Base-by-base conservation (phyloP, 805 yeast genomes). In the Kodamaea fukazawae region DNA sequence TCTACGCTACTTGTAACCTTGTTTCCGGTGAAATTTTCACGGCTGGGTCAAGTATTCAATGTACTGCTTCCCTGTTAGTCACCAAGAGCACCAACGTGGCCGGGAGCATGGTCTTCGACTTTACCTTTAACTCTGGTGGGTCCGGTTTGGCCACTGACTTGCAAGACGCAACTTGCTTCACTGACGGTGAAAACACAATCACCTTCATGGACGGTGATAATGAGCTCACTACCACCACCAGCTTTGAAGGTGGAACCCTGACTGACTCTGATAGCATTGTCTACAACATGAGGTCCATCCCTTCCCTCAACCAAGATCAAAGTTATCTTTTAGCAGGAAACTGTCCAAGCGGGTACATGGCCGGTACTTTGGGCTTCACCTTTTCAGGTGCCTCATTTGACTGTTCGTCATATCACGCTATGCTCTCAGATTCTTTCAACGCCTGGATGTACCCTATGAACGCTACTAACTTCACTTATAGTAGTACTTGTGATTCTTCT, bases 1-100 rank as follows among this genome's bases (percentile, higher is more conserved):
- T 33, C 4, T 54, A 47, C 37, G 65, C 64, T 6, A 53, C 53
- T 11, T 60, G 65, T 49, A 15, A 16, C 4, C 40, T 51, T 7
- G 40, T 28, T 14, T 36, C 42, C 22, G 46, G 48, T 23, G 50
- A 44, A 17, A 20, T 34, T 16, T 3, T 44, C 3, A 38, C 32
- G 16, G 11, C 44, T 2, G 37, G n/a, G 18, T 46, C 50, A 6
- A 12, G 30, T 8, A 14, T 48, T 12, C 28, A 35, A 4, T 48
- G 51, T 42, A 38, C 42, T 4, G 48, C 36, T n/a, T 4, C 44
- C 4, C n/a, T 4, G 12, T 6, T 12, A 4, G 36, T 48, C 25
- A 22, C 13, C 4, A 3, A 39, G 1, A 17, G 10, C 18, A 32
- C 42, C 12, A 22, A 26, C 15, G 39, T 36, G 3, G 9, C 14